Conservation (phyloP, 2,329 filamentous ascomycete species). For the Penicillium sp. region DNA sequence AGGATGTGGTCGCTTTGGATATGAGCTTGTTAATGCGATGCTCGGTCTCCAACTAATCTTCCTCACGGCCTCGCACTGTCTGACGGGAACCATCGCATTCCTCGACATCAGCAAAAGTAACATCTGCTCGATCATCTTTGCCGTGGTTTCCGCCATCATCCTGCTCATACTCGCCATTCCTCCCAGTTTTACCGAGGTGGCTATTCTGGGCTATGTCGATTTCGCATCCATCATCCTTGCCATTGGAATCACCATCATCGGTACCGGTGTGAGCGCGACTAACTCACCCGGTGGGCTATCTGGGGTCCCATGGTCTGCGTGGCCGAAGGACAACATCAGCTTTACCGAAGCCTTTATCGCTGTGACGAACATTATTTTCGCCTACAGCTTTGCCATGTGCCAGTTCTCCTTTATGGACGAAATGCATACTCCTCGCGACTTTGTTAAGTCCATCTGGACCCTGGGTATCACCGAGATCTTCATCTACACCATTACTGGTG, state of each 20-base stretch:
- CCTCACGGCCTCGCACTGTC: conserved; percentile 44
- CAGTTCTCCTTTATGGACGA: conserved; percentile 38
- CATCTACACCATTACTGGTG: conserved; percentile 34
- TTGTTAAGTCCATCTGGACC: conserved; percentile 41
- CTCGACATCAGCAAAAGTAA: conserved; percentile 39
- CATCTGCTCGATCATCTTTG: conserved; percentile 42
- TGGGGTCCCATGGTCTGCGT: conserved; percentile 27
- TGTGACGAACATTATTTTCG: conserved; percentile 35
- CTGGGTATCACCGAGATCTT: conserved; percentile 33
- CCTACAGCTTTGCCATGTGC: conserved; percentile 47
- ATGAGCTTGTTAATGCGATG: conserved; percentile 43
- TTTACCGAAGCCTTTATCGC: conserved; percentile 33
- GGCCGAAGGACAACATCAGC: conserved; percentile 23
- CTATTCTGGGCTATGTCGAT: conserved; percentile 37
- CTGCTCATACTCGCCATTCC: conserved; percentile 30
- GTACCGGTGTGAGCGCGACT: conserved; percentile 27
- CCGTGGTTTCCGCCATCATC: conserved; percentile 41
- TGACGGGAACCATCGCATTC: conserved; percentile 48
- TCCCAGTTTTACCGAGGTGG: conserved; percentile 35
- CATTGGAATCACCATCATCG: conserved; percentile 36
- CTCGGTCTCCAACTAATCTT: conserved; percentile 43
- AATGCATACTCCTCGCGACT: conserved; percentile 35
- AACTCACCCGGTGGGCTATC: conserved; percentile 24
- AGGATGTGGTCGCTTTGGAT: conserved; percentile 42
- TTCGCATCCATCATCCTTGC: conserved; percentile 33